These are phyloP conservation scores for Xylariaceae sp. DNA, from an alignment of 2,329 filamentous ascomycete genomes.

Conservation along the genomic window DNA sequence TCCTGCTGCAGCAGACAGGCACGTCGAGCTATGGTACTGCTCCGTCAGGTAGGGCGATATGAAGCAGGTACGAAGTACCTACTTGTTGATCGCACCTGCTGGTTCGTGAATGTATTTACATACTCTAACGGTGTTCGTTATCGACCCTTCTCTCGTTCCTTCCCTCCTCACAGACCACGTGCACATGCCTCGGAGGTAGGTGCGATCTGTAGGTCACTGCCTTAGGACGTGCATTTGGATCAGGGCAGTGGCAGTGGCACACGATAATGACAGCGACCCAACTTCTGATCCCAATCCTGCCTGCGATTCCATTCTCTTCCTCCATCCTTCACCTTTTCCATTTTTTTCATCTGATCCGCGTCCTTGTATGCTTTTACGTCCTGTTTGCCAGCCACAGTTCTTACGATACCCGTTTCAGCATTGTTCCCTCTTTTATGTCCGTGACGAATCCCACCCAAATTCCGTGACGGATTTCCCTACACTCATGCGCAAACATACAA, in stretches of 20 bases:
- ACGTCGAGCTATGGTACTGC: no score
- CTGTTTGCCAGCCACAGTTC: slow-evolving; percentile 11
- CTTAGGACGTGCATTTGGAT: no score
- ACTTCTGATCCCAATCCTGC: not conserved
- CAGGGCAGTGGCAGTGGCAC: no score
- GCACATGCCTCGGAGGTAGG: no score
- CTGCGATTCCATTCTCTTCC: not conserved
- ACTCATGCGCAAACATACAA: not conserved
- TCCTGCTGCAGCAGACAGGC: not conserved
- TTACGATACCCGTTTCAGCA: slow-evolving; percentile 6
- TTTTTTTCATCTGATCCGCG: not conserved
- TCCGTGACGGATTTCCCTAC: not conserved
- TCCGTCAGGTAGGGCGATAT: no score
- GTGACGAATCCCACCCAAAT: slow-evolving; percentile 5
- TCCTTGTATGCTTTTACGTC: not conserved
- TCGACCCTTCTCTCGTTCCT: no score
- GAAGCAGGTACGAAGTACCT: no score
- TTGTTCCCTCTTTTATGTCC: slow-evolving; percentile 12
- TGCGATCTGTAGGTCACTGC: no score
- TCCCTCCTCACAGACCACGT: no score
- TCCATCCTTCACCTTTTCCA: not conserved
- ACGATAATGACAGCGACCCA: not conserved
- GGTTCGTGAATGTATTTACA: no score
- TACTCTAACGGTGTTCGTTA: no score
- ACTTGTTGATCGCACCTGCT: no score